Evolutionary conservation across 768 basidiomycete genomes (phyloP), one percentile per base, ranked within the genome.

Genomic region (Boletus sensibilis): DNA sequence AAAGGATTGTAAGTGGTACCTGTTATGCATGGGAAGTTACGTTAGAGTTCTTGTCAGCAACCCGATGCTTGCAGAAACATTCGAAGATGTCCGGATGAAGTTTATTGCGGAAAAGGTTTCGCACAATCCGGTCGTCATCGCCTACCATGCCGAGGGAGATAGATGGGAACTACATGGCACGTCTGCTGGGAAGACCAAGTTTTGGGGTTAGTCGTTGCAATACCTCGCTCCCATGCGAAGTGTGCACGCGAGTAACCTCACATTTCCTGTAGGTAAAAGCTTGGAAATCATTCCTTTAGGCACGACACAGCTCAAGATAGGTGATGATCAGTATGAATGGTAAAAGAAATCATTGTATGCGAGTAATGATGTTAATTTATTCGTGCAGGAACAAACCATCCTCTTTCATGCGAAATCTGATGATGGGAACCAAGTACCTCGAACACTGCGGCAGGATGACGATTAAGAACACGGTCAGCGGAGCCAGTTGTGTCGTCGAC

Each of bases 341-440:
- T 88, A 60, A 63, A 81, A 27, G 13, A 38, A 39, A 31, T 10
- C 14, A 31, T 40, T 33, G 14, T 46, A 27, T 47, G 23, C 25
- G 20, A 45, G 33, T 20, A 31, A 57, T 43, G 49, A 42, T 48
- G 25, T 51, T 52, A 9, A 57, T 43, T 39, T 38, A 7, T 25
- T 31, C 44, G 9, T 4, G 12, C 63, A 92, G 92, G 92, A 87
- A 82, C 45, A 90, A 88, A 61, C 92, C 92, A 2, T 92, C 90
- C 1, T 90, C 90, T 3, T 95, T 94, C 72, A 85, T 94, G 78
- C 78, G 92, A 57, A 94, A 94, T 72, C 75, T 95, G 55, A 86
- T 94, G 83, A 87, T 92, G 72, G 93, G 93, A 11, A 88, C 90
- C 25, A 94, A 94, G 66, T 95, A 94, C 68, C 79, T 95, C 27